These are phyloP conservation scores for Agaricus subrufescens DNA, from an alignment of 768 basidiomycete genomes.

Conservation along the genomic window DNA sequence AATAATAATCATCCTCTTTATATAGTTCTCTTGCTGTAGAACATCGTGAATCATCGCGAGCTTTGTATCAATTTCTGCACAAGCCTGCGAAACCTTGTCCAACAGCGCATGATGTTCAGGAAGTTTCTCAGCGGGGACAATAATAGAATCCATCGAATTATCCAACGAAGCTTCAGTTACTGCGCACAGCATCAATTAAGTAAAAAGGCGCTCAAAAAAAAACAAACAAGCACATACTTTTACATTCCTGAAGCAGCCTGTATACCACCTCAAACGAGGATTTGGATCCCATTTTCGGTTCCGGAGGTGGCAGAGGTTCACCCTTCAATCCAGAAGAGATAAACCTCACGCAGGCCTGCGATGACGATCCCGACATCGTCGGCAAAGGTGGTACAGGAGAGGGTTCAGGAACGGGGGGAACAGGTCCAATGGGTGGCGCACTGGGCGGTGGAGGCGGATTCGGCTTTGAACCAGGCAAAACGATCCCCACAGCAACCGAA, in stretches of 20 bases:
- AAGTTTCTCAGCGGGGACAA: conserved; percentile 8
- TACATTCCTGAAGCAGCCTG: conserved; percentile 5
- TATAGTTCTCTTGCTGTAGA: conserved; percentile 9
- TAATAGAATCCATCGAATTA: conserved; percentile 8
- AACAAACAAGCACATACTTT: conserved; percentile 1
- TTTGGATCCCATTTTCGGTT: conserved; percentile 10
- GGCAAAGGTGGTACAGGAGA: background rate
- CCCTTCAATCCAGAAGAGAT: conserved; percentile 10
- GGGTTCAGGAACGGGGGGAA: background rate
- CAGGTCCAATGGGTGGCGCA: conserved; percentile 5
- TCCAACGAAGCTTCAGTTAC: conserved; percentile 5
- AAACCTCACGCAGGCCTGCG: conserved; percentile 3
- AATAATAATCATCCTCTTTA: conserved; percentile 11
- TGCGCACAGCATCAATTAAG: background rate
- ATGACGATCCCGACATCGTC: background rate
- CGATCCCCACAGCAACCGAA: conserved; percentile 6
- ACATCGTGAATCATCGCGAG: conserved; percentile 12
- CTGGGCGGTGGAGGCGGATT: background rate
- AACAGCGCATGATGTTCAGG: conserved; percentile 10
- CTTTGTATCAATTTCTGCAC: conserved; percentile 9
- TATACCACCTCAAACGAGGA: conserved; percentile 10
- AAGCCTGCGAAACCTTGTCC: conserved; percentile 10
- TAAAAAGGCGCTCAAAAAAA: background rate
- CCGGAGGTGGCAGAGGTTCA: conserved; percentile 4
- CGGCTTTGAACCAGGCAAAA: conserved; percentile 6